Percentiles rank a stretch among this genome's conserved stretches.
Conservation (phyloP, 169 alveolate species). For the Sarcocystis neurona region DNA sequence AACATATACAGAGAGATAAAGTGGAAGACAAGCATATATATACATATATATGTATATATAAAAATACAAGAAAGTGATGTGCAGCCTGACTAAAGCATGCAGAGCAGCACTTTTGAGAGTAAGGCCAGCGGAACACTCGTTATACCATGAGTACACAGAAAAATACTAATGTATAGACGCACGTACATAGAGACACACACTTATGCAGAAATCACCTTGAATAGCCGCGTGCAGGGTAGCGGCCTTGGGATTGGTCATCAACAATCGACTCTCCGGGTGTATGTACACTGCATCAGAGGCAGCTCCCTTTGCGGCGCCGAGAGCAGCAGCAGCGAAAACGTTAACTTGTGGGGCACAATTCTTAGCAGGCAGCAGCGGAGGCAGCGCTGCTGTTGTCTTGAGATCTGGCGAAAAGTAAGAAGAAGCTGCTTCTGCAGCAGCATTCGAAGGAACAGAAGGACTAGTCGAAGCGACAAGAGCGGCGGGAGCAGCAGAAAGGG, state of each 20-base stretch:
- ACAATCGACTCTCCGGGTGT: conserved; percentile 21
- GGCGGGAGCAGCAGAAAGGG: neutral
- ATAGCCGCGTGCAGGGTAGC: conserved; percentile 37
- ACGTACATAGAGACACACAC: neutral
- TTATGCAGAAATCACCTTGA: conserved; percentile 11
- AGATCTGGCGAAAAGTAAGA: too few species aligned
- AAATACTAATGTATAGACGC: neutral
- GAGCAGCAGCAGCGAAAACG: conserved; percentile 2
- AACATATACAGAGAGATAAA: too few species aligned
- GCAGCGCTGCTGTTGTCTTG: neutral
- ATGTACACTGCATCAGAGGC: neutral
- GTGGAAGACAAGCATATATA: too few species aligned
- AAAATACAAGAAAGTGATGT: neutral
- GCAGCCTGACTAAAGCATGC: neutral
- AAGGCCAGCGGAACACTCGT: neutral
- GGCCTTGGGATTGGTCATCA: conserved; percentile 40
- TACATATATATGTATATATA: neutral
- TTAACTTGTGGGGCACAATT: conserved; percentile 42
- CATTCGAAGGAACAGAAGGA: too few species aligned
- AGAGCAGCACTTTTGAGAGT: neutral
- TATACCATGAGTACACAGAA: neutral
- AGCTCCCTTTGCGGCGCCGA: conserved; percentile 27
- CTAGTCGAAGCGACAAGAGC: too few species aligned
- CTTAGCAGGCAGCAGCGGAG: conserved; percentile 23
- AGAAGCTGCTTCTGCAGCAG: neutral